Conservation (phyloP, 192 early-diverging fungal species). For the Coemansia sp. region DNA sequence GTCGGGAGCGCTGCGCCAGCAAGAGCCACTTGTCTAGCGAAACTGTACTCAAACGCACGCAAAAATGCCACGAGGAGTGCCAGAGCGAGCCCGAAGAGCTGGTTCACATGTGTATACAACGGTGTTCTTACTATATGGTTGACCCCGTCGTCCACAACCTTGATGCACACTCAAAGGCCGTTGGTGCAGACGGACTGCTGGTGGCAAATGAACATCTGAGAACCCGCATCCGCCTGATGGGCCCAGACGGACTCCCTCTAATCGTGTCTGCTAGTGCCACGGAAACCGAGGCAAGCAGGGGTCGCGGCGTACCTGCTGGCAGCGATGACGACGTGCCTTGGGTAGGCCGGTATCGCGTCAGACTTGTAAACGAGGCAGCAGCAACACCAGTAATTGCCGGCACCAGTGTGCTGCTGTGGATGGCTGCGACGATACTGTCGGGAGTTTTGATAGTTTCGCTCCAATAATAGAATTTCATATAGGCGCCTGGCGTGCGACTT, state of each 20-base stretch:
- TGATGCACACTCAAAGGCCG: neutral
- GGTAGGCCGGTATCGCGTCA: constrained; percentile 18
- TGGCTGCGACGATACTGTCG: no score
- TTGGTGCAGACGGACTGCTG: constrained; percentile 11
- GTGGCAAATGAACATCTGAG: constrained; percentile 21
- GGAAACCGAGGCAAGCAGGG: neutral
- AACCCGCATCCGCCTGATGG: constrained; percentile 40
- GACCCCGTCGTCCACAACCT: constrained; percentile 21
- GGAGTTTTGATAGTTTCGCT: no score
- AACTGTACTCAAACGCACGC: constrained; percentile 35
- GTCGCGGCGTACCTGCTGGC: neutral
- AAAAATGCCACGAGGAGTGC: constrained; percentile 34
- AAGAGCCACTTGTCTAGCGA: constrained; percentile 9
- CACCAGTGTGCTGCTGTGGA: no score
- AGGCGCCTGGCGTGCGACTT: no score
- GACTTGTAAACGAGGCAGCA: constrained; percentile 15
- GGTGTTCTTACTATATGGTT: constrained; percentile 39
- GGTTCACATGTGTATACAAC: constrained; percentile 43
- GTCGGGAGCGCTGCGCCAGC: constrained; percentile 3
- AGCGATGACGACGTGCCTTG: neutral
- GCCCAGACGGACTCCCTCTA: constrained; percentile 43
- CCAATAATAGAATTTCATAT: no score
- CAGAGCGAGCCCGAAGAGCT: constrained; percentile 32
- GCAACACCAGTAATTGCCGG: neutral
- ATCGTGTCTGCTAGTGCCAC: neutral